Base-by-base conservation (phyloP, 306 rosid genomes). In the Pyrus bretschneideri region DNA sequence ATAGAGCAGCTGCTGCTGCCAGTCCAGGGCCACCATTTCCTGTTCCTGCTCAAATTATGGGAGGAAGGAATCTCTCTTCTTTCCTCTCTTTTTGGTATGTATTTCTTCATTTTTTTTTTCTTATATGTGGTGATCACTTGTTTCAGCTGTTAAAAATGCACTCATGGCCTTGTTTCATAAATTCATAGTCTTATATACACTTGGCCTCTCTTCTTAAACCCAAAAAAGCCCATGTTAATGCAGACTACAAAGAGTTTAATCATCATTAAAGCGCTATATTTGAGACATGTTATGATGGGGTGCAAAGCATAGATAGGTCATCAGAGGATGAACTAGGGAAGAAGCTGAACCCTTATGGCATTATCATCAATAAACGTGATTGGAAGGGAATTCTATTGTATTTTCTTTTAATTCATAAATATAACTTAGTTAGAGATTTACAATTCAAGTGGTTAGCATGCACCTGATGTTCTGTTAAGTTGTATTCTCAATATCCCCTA, bases 11-110 rank as follows among this genome's bases (percentile, higher is more conserved):
- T 1, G 55, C 55, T 15, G 19, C 1, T 15, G 55, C 21, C 9
- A 49, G 21, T 15, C 55, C 64, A 59, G 64, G 64, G 30, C 30
- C 63, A 22, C 29, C 29, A 58, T 12, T 58, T 11, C 23, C 31
- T 23, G 19, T 46, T 77, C 8, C 58, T 23, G 55, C 57, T 51
- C 76, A 52, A 59, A 55, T 76, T 66, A 33, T 44, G 30, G 69
- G 23, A 18, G 44, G 61, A 30, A 62, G 74, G 81, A 79, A 75
- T 83, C 80, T 63, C 27, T 17, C 55, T 44, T 18, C 14, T 11
- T 27, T 22, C 38, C 9, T 18, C n/a, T 60, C 13, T 4, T 33
- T 18, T 64, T 17, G 69, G 22, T 2, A 55, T 21, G 10, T 55
- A 6, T 22, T 57, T n/a, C 29, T 19, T 57, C 11, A 9, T n/a